Evolutionary conservation across 1,284 basidiomycete species (phyloP), one percentile per base, ranked within the genome.

Genomic region (Afroboletus lepidellus): DNA sequence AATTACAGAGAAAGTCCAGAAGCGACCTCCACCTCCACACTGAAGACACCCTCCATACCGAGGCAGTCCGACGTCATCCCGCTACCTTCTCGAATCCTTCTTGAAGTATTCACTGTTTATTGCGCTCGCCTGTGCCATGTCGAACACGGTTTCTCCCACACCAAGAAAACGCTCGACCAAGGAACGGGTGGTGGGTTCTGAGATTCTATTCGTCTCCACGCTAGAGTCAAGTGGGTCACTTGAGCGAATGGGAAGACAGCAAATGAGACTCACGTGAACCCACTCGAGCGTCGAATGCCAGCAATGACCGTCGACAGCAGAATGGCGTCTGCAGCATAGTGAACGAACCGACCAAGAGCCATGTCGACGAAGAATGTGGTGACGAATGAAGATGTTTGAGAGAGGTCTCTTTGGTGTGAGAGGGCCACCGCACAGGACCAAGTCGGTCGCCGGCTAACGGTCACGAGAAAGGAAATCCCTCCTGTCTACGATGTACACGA

Each of bases 231-330:
- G 24, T 48, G 13, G 41, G n/a, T 57, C 51, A 45, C n/a, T 30
- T 33, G 2, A 44, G 37, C 27, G 30, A 51, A 37, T 13, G 30
- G 33, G 30, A 34, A 37, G 29, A 33, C 3, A 48, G 58, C 29
- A 44, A 47, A 51, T 47, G 50, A 41, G 43, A 86, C 92, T 72
- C 69, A 96, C 94, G 81, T 74, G 73, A 93, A 93, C 32, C 94
- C 94, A 54, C 88, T 94, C 27, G 93, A 88, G 58, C 92, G 85
- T 72, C 89, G 90, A 60, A 99, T 86, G 32, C 96, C 96, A 32
- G 95, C 95, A 21, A 96, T 73, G 11, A 98, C 80, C 11, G 95
- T 92, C 16, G 93, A 94, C 48, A 98, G 60, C 41, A 98, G 78
- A 50, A 93, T 80, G 23, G 89, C 91, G 67, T 98, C 96, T 49